Conservation (phyloP, 768 basidiomycete genomes). For the Naematelia aurantialba region DNA sequence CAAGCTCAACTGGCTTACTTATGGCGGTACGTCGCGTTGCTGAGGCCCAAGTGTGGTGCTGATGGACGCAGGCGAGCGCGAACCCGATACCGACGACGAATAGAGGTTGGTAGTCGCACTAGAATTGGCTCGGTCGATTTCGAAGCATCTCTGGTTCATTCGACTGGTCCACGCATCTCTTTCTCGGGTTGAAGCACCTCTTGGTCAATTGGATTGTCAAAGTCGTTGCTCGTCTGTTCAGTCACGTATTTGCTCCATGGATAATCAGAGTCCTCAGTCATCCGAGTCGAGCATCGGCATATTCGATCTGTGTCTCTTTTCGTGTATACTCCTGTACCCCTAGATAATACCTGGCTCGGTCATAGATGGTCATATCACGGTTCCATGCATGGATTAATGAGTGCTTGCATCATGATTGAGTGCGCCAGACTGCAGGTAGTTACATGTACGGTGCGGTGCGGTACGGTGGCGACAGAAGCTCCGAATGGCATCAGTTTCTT, state of each 20-base stretch:
- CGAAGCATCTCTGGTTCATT: no score
- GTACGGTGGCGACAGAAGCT: background rate
- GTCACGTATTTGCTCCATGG: no score
- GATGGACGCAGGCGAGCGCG: slow-evolving; percentile 27
- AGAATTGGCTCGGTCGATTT: background rate
- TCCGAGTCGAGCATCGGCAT: no score
- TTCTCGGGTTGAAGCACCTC: no score
- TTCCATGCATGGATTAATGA: background rate
- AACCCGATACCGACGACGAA: slow-evolving; percentile 47
- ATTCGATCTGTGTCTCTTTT: no score
- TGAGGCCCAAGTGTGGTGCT: background rate
- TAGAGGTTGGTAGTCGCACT: background rate
- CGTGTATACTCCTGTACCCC: background rate
- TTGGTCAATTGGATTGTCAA: no score
- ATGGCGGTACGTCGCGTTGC: slow-evolving; percentile 58
- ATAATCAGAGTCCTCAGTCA: no score
- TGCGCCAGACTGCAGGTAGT: background rate
- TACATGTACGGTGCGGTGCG: background rate
- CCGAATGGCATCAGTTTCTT: no score
- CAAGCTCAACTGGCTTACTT: slow-evolving; percentile 76
- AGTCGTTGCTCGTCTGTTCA: no score
- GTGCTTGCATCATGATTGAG: background rate
- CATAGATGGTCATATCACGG: background rate
- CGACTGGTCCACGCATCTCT: no score
- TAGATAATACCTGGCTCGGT: background rate